phyloP scores from a whole-genome alignment of 257 asterid species.

The Anisodus acutangulus region DNA sequence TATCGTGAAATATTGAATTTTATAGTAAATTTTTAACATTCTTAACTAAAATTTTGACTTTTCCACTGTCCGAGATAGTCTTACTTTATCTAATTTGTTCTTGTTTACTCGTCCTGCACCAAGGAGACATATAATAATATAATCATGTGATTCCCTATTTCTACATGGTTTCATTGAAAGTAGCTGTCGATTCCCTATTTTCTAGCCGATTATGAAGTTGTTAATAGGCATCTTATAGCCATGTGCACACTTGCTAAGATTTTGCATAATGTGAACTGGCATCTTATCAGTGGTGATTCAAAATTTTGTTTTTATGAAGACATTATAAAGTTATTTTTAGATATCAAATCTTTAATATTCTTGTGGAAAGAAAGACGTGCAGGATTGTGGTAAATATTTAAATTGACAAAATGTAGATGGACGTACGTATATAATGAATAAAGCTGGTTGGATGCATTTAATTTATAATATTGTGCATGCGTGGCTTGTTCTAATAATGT shows the following conservation, averaged over 20 bases:
- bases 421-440: too few species aligned
- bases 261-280: slow-evolving; percentile 10
- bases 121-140: too few species aligned
- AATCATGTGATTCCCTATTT: too few species aligned
- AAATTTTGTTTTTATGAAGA: neutral
- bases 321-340: neutral
- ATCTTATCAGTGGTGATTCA: neutral
- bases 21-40: too few species aligned
- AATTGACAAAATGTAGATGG: neutral
- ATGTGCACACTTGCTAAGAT: slow-evolving; percentile 2
- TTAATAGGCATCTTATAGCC: neutral
- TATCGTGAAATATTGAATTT: too few species aligned
- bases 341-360: neutral
- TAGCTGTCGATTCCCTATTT: too few species aligned
- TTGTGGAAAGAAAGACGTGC: neutral
- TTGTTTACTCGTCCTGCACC: too few species aligned
- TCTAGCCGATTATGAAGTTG: too few species aligned
- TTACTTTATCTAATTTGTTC: too few species aligned
- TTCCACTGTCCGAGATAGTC: too few species aligned
- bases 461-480: neutral
- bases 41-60: too few species aligned
- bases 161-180: too few species aligned
- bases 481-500: neutral
- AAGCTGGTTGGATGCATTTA: neutral
- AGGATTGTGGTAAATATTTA: neutral